Percentiles rank a stretch among this genome's conserved stretches.
These are phyloP conservation scores for Tuber magnatum DNA, from an alignment of 495 filamentous ascomycete species.

Conservation along the genomic window DNA sequence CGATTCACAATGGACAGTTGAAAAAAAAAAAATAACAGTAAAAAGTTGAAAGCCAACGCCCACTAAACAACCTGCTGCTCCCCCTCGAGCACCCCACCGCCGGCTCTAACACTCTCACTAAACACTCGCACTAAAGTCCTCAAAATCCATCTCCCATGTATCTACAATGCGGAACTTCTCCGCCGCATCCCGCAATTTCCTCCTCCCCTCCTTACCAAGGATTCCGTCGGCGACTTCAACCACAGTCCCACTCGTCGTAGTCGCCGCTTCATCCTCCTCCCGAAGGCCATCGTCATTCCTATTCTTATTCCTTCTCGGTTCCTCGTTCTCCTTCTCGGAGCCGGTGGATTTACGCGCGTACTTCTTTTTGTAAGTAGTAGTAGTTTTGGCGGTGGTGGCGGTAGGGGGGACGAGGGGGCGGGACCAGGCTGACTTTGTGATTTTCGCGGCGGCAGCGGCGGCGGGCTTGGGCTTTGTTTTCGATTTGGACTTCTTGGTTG, in stretches of 20 bases:
- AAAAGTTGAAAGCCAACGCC: neutral
- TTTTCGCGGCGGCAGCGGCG: conserved; percentile 24
- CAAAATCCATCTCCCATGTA: conserved; percentile 67
- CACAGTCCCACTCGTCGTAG: conserved; percentile 20
- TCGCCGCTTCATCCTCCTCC: conserved; percentile 33
- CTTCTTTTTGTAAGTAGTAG: conserved; percentile 6
- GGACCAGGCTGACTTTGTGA: conserved; percentile 14
- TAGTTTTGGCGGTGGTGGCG: neutral
- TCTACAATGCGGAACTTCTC: conserved; percentile 63
- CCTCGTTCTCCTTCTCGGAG: conserved; percentile 50
- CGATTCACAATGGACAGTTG: neutral
- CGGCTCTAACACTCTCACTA: conserved; percentile 6
- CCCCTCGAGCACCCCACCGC: conserved; percentile 4
- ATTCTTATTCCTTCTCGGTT: conserved; percentile 17
- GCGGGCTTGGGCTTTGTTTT: conserved; percentile 21
- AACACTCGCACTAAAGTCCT: conserved; percentile 48
- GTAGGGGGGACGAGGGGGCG: conserved; percentile 7
- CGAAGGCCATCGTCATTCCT: conserved; percentile 7
- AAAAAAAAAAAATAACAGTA: neutral
- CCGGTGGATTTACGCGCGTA: conserved; percentile 21
- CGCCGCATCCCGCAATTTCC: conserved; percentile 44
- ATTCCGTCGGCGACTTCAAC: conserved; percentile 15
- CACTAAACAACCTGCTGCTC: neutral
- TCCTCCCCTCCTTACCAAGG: conserved; percentile 22
- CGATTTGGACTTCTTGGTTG: conserved; percentile 14